These are phyloP conservation scores for Plasmodium ovale DNA, from an alignment of 169 alveolate genomes.

Conservation along the genomic window DNA sequence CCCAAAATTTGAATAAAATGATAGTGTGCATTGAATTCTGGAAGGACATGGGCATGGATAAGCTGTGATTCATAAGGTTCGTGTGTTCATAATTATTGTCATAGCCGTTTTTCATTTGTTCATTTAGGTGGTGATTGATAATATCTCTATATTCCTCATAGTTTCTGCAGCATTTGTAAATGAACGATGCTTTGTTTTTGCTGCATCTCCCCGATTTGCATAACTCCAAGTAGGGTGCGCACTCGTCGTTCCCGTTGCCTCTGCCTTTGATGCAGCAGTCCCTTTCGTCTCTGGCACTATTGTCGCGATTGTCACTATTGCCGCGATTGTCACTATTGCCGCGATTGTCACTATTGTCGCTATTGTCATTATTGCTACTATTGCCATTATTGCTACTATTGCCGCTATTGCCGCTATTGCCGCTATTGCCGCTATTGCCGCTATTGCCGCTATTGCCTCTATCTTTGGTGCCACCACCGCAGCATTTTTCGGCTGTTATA, in stretches of 20 bases:
- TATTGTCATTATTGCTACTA: not conserved
- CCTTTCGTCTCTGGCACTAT: not conserved
- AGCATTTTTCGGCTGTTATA: not conserved
- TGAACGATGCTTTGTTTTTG: constrained; percentile 30
- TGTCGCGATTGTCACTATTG: not conserved
- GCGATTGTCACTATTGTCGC: not conserved
- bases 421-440: not conserved
- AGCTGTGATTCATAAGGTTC: not conserved
- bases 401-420: not conserved
- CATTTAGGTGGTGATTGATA: constrained; percentile 9
- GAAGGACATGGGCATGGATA: constrained; percentile 69
- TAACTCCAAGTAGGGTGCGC: constrained; percentile 15
- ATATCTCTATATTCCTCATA: constrained; percentile 20
- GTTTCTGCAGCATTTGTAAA: constrained; percentile 41
- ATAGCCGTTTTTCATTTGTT: constrained; percentile 3
- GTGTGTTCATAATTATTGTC: not conserved
- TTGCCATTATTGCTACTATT: not conserved
- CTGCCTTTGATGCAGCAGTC: not conserved
- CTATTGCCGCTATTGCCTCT: not conserved
- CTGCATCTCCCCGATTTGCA: constrained; percentile 2
- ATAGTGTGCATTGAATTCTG: constrained; percentile 56
- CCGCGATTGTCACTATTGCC: not conserved
- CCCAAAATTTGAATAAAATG: constrained; percentile 67
- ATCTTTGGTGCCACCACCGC: not conserved
- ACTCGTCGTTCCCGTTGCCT: not conserved